Conservation (phyloP, 1,139 yeast species). For the Lodderomyces metapsilosis region DNA sequence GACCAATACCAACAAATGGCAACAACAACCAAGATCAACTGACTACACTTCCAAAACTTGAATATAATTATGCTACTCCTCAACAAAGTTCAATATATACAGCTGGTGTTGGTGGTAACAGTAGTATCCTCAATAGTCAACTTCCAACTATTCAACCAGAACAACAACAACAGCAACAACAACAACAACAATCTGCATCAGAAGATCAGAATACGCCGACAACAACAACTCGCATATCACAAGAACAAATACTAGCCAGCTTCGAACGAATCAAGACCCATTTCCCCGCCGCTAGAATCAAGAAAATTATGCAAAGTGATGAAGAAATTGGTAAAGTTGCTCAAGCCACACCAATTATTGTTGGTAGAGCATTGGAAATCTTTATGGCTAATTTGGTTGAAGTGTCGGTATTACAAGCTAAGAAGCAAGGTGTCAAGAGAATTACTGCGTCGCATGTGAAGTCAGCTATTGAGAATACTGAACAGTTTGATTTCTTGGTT, state of each 20-base stretch:
- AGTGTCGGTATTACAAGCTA: conserved; percentile 78
- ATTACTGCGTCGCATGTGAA: conserved; percentile 82
- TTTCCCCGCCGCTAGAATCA: conserved; percentile 95
- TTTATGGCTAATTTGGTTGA: conserved; percentile 89
- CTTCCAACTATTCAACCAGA: background rate
- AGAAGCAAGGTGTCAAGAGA: conserved; percentile 71
- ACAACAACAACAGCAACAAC: background rate
- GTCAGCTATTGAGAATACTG: conserved; percentile 80
- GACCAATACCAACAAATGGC: background rate
- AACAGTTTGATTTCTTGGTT: conserved; percentile 87
- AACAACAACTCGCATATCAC: conserved; percentile 16
- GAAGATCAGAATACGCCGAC: conserved; percentile 5
- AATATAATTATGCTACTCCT: conserved; percentile 1
- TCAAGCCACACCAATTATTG: conserved; percentile 96
- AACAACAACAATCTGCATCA: background rate
- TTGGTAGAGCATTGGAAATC: conserved; percentile 90
- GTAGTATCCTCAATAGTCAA: background rate
- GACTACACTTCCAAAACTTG: background rate
- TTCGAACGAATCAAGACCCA: conserved; percentile 77
- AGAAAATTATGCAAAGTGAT: conserved; percentile 95
- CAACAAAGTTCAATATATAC: background rate
- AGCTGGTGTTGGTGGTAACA: background rate
- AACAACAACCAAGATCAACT: background rate
- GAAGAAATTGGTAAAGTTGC: conserved; percentile 99
- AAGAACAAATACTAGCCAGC: conserved; percentile 30